Evolutionary conservation across 2,329 filamentous ascomycete species (phyloP), one percentile per base, ranked within the genome.

Genomic region (Alternaria novae-zelandiae): DNA sequence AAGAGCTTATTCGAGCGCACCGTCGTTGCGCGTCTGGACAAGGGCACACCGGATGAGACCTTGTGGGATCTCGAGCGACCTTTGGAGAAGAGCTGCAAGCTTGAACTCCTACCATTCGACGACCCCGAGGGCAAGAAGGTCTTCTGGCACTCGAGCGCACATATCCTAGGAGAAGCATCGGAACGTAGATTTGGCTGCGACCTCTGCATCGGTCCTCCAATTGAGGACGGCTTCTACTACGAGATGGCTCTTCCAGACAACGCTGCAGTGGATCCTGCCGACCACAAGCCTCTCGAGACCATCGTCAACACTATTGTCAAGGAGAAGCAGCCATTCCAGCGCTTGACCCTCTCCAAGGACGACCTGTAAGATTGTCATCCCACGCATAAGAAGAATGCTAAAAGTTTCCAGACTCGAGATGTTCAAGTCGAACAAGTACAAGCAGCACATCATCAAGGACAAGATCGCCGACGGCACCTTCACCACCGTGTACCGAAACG

Each of bases 391-490:
- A 46, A 36, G 25, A 53, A 30, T 46, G 64, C 28, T 67, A 17
- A 46, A 12, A 6, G 1, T 43, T 8, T 26, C 10, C 36, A 75
- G 73, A 54, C 88, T 96, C 56, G 93, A 97, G 79, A 97, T 98
- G 92, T 98, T 98, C 85, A 89, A 90, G 73, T 96, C 97, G 86
- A 97, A 96, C 87, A 96, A 96, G 80, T 98, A 97, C 86, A 98
- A 99, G 88, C 90, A 97, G 79, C 92, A 97, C 81, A 97, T 98
- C 81, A 98, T 99, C 83, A 91, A 93, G 73, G 91, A 94, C 84
- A 94, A 96, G 82, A 92, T 98, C 65, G 86, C 90, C 43, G 93
- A 97, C 72, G 94, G 93, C 72, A 94, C 93, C 59, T 93, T 87
- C 78, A 97, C 93, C 78, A 98, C 96, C 10, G 95, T 98, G 44